A percentile compares a stretch with the other conserved stretches of the same genome.
Evolutionary conservation across 2,329 filamentous ascomycete species (phyloP).

Genomic region (Ophiostoma ulmi): DNA sequence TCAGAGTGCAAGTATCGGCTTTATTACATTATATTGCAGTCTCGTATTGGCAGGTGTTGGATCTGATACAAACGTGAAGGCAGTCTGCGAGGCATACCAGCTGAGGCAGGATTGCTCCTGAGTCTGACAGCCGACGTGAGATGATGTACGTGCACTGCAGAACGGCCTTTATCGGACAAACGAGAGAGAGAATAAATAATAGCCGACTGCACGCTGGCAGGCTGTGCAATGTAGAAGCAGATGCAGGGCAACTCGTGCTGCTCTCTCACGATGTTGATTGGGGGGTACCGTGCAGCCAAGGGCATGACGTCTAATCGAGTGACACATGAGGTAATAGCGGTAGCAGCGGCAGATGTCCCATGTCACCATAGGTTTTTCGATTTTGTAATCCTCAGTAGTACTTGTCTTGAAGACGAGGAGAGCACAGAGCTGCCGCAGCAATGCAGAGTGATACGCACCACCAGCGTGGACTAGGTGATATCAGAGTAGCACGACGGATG

Average conservation of each 20-base stretch:
- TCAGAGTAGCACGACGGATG: not conserved
- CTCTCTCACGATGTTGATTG: not conserved
- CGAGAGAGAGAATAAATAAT: not conserved
- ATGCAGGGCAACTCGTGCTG: slow-evolving; percentile 5
- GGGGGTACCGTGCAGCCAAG: not conserved
- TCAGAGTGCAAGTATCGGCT: not conserved
- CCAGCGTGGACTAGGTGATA: slow-evolving; percentile 1
- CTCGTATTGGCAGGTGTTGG: not conserved
- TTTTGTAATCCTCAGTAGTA: not conserved
- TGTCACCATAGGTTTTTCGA: not conserved
- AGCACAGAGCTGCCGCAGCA: not conserved
- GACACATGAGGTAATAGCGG: slow-evolving; percentile 15
- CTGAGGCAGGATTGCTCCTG: not conserved
- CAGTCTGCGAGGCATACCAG: not conserved
- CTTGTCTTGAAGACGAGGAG: not conserved
- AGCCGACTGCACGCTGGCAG: not conserved
- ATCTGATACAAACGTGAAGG: not conserved
- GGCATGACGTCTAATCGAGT: slow-evolving; percentile 4
- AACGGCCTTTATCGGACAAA: not conserved
- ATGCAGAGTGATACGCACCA: not conserved
- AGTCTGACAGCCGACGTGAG: not conserved
- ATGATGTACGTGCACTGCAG: not conserved
- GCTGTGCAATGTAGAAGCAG: not conserved
- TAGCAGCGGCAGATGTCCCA: slow-evolving; percentile 8
- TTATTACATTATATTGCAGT: not conserved